These are phyloP conservation scores for Colletotrichum magnum DNA, from an alignment of 2,329 filamentous ascomycete species.

Conservation along the genomic window DNA sequence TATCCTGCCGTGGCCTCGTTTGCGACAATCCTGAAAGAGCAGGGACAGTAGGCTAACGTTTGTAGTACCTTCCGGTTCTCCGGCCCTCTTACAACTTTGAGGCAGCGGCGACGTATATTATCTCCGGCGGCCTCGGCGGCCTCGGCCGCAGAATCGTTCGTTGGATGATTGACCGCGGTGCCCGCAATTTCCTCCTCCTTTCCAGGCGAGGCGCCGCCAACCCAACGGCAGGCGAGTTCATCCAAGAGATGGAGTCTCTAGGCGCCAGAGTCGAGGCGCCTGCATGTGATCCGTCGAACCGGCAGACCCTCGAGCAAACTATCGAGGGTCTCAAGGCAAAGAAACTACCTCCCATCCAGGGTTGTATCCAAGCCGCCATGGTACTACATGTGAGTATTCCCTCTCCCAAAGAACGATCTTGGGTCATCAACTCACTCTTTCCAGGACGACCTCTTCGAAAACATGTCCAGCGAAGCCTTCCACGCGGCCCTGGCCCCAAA, in stretches of 20 bases:
- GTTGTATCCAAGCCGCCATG: conserved; percentile 54
- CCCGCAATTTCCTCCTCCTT: conserved; percentile 65
- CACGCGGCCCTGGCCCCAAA: conserved; percentile 61
- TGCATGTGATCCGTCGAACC: conserved; percentile 60
- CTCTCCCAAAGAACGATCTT: background rate
- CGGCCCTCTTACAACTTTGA: conserved; percentile 40
- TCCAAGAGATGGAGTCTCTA: conserved; percentile 49
- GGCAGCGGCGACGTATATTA: conserved; percentile 62
- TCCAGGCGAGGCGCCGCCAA: conserved; percentile 53
- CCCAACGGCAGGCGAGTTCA: conserved; percentile 43
- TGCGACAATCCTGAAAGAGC: background rate
- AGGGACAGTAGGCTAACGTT: background rate
- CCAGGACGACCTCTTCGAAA: conserved; percentile 61
- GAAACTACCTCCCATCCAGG: conserved; percentile 47
- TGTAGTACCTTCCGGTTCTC: conserved; percentile 18
- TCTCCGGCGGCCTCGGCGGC: conserved; percentile 71
- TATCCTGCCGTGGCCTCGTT: background rate
- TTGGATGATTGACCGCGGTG: conserved; percentile 62
- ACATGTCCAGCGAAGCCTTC: conserved; percentile 64
- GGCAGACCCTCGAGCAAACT: conserved; percentile 11
- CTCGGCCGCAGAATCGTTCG: conserved; percentile 66
- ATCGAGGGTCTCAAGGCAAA: conserved; percentile 40
- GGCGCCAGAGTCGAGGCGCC: conserved; percentile 53
- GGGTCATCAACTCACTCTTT: background rate
- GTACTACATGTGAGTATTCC: conserved; percentile 46